A percentile compares a stretch with the other conserved stretches of the same genome.
These are phyloP conservation scores for Gossypium longicalyx DNA, from an alignment of 345 rosid genomes.

Conservation along the genomic window DNA sequence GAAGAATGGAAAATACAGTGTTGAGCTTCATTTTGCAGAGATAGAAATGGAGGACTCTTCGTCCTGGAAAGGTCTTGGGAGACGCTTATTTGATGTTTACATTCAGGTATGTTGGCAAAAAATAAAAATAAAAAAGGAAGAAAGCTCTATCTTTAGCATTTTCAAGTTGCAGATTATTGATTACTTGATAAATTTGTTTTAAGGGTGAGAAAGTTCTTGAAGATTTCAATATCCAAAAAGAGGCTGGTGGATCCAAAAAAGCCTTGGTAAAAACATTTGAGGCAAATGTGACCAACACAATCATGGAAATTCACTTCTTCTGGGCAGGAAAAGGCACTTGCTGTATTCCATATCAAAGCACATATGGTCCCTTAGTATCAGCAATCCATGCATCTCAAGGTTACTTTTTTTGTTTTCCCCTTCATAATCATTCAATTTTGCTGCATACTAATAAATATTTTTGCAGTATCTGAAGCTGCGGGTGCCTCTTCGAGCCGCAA, in stretches of 20 bases:
- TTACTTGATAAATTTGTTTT: background rate
- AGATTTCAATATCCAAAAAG: slow-evolving; percentile 39
- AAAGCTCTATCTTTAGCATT: background rate
- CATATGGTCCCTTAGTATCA: slow-evolving; percentile 52
- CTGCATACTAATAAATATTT: too few species aligned
- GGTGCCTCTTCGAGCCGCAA: slow-evolving; percentile 18
- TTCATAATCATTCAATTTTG: background rate
- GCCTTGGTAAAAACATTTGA: slow-evolving; percentile 37
- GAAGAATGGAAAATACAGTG: background rate
- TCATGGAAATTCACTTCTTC: slow-evolving; percentile 47
- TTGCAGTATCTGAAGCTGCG: slow-evolving; percentile 17
- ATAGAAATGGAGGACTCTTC: background rate
- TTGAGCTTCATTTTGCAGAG: slow-evolving; percentile 7
- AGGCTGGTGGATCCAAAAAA: slow-evolving; percentile 48
- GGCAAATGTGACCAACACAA: slow-evolving; percentile 45
- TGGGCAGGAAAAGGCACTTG: slow-evolving; percentile 72
- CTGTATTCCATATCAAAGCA: slow-evolving; percentile 53
- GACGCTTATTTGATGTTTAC: background rate
- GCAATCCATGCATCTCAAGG: slow-evolving; percentile 52
- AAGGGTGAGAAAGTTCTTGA: slow-evolving; percentile 38
- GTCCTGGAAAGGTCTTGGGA: slow-evolving; percentile 2
- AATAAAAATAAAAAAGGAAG: background rate
- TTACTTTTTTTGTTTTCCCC: background rate
- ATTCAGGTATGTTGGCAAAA: background rate
- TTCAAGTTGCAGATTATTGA: background rate